These are phyloP conservation scores for Quercus wislizeni DNA, from an alignment of 306 rosid species.

Conservation along the genomic window DNA sequence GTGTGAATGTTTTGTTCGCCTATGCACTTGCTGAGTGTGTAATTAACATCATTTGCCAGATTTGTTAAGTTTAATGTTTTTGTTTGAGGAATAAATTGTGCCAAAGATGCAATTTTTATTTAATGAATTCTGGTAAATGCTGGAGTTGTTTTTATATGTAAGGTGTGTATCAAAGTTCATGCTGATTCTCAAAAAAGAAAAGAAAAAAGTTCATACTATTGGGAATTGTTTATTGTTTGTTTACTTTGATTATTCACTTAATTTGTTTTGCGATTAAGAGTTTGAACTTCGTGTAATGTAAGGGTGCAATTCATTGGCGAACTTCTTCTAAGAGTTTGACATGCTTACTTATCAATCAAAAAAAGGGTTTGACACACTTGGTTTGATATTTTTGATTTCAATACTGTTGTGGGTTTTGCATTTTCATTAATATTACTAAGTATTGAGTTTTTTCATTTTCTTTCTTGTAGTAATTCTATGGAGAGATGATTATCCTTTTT, in stretches of 20 bases:
- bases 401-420: background rate
- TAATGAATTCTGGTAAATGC: background rate
- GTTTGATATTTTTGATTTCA: background rate
- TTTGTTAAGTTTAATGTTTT: background rate
- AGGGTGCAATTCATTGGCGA: background rate
- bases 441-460: background rate
- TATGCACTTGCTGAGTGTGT: background rate
- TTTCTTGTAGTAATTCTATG: background rate
- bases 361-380: background rate
- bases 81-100: background rate
- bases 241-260: background rate
- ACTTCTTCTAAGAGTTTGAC: background rate
- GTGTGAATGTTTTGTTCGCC: background rate
- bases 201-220: too few relatives aligned
- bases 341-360: too few relatives aligned
- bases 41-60: too few relatives aligned
- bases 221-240: too few relatives aligned
- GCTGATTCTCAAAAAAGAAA: too few relatives aligned
- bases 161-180: too few relatives aligned
- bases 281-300: too few relatives aligned
- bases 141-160: background rate
- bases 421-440: background rate
- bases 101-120: background rate
- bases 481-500: background rate
- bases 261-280: background rate